Base-by-base conservation (phyloP, 768 basidiomycete species). In the Pisolithus orientalis region DNA sequence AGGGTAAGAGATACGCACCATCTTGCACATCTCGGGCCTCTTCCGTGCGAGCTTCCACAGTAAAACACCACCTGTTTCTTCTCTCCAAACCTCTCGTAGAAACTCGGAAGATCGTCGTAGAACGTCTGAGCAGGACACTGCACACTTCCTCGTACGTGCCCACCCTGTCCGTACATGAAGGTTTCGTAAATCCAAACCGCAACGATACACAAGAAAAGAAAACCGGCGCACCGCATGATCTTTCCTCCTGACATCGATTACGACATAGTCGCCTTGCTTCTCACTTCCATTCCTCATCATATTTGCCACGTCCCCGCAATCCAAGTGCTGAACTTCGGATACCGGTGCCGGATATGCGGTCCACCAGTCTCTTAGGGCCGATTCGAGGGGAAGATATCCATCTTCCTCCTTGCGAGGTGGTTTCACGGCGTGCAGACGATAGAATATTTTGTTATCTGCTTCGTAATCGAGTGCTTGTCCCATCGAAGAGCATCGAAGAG, bases 11-110 rank as follows among this genome's bases (percentile, higher is more conserved):
- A 24, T 51, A 24, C 69, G 31, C 61, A 80, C 82, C 80, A 83
- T 62, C 73, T 75, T 17, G 79, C 80, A 62, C 75, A 79, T 11
- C 80, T 69, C 14, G 80, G 79, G 1, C 70, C 80, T 28, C 81
- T 68, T 16, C 79, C 80, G 39, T 68, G 66, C 1, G 78, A 80
- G 57, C 76, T 76, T 39, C 70, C 65, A 51, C 79, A 82, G 52
- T 82, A 82, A 53, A 83, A 82, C 6, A 82, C 72, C 8, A 83
- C 77, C 11, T 66, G 64, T 9, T 65, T 57, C 0, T 68, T 74
- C 24, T 69, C 58, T 47, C 66, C 66, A 56, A 76, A 72, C 47
- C 68, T 65, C 28, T 75, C 67, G 28, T 73, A 69, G 57, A 81
- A 76, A 9, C 43, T 38, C 0, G 71, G 65, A 11, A 79, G 63